phyloP scores from a whole-genome alignment of 257 asterid genomes.

The Cynanchum wilfordii region DNA sequence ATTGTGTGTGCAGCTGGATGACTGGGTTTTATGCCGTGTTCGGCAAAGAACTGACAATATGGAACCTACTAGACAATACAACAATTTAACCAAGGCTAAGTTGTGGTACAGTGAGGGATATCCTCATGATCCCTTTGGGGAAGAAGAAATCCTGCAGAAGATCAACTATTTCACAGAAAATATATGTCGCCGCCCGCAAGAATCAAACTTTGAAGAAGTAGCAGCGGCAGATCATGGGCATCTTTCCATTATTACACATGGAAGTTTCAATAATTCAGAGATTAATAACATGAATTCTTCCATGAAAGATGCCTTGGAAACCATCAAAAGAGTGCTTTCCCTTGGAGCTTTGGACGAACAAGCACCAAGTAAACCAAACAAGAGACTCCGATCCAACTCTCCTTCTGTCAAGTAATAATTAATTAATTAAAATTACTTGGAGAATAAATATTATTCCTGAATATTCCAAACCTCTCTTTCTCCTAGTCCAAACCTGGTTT shows the following conservation, averaged over 20 bases:
- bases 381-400: not conserved
- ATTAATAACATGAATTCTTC: not conserved
- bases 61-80: not conserved
- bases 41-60: slow-evolving; percentile 12
- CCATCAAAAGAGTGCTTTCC: slow-evolving; percentile 28
- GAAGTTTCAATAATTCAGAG: not conserved
- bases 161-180: not conserved
- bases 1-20: slow-evolving; percentile 27
- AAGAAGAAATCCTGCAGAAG: not conserved
- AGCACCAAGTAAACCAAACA: slow-evolving; percentile 7
- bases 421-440: not conserved
- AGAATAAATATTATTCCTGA: not conserved
- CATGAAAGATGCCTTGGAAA: slow-evolving; percentile 20
- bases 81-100: not conserved
- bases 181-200: not conserved
- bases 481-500: too few species aligned
- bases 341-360: slow-evolving; percentile 25
- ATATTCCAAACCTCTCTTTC: not conserved
- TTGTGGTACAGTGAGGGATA: not conserved
- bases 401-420: not conserved
- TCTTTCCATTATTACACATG: not conserved
- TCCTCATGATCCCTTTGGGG: not conserved
- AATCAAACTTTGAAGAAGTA: not conserved
- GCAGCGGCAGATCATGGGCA: not conserved
- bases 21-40: slow-evolving; percentile 31